phyloP scores from a whole-genome alignment of 1,139 yeast species.

The Blastobotrys elegans region DNA sequence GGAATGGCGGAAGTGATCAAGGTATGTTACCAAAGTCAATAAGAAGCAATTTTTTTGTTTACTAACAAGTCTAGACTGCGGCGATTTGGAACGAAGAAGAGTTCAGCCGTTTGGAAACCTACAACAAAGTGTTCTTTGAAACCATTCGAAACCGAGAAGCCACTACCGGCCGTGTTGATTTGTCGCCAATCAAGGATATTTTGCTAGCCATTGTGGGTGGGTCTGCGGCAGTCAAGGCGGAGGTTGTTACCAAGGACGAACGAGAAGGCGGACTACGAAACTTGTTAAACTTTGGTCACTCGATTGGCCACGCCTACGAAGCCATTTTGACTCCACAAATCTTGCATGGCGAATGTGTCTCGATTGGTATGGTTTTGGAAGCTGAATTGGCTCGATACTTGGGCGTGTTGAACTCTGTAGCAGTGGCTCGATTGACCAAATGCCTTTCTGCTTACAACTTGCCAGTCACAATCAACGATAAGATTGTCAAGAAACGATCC shows the following conservation, averaged over 20 bases:
- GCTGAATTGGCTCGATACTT: slow-evolving; percentile 90
- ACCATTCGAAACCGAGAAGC: slow-evolving; percentile 48
- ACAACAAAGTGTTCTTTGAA: slow-evolving; percentile 62
- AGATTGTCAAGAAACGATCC: slow-evolving; percentile 65
- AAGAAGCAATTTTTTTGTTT: background rate
- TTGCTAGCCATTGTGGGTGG: slow-evolving; percentile 76
- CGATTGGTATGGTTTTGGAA: slow-evolving; percentile 90
- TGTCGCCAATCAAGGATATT: slow-evolving; percentile 64
- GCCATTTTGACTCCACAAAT: slow-evolving; percentile 95
- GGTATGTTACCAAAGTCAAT: slow-evolving; percentile 21
- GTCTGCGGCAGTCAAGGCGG: slow-evolving; percentile 86
- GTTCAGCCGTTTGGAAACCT: slow-evolving; percentile 74
- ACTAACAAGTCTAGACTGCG: slow-evolving; percentile 51
- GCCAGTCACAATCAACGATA: slow-evolving; percentile 75
- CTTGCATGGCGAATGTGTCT: slow-evolving; percentile 95
- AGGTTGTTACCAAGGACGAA: slow-evolving; percentile 90
- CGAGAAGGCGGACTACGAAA: slow-evolving; percentile 94
- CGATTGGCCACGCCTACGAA: slow-evolving; percentile 97
- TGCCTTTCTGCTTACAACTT: slow-evolving; percentile 80
- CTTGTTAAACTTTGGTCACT: slow-evolving; percentile 90
- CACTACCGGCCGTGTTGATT: slow-evolving; percentile 44
- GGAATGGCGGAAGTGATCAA: slow-evolving; percentile 99
- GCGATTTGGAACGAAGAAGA: slow-evolving; percentile 95
- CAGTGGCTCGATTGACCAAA: slow-evolving; percentile 84
- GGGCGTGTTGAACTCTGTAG: slow-evolving; percentile 86